Base-by-base conservation (phyloP, 192 early-diverging fungal species). In the Lobosporangium transversale region DNA sequence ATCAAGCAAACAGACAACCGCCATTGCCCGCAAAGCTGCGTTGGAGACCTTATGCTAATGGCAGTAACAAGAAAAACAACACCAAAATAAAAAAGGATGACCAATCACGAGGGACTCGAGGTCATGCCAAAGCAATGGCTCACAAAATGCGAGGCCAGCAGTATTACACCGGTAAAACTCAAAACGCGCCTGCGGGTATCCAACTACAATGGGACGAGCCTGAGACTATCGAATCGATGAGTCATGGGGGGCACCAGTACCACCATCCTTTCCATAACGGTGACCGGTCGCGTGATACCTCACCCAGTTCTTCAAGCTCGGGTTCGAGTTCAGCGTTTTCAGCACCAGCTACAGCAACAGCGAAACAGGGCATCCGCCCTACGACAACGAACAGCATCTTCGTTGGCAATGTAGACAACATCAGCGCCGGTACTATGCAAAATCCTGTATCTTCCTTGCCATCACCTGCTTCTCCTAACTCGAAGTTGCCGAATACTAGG, bases 161-260 rank as follows among this genome's bases (percentile, higher is more conserved):
- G 35, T 62, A 61, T 40, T 76, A 66, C 63, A 33, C 63, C 3
- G 44, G 32, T 48, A 76, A 56, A 49, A n/a, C 35, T 6, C 11
- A 20, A 0, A 49, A 43, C 17, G 20, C 44, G 0, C 54, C 70
- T n/a, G 33, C 45, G 18, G 37, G 52, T 12, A 59, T 76, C 31
- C 59, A 43, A 32, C 53, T 76, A 0, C 71, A 76, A 15, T 76
- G 71, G 71, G 71, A 76, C 12, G 71, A 76, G 37, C 58, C 71
- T 18, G 71, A 76, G 49, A 76, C 71, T 0, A 62, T 62, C 35
- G 58, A 76, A 37, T 76, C 71, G 24, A 76, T 76, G 71, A 76
- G 71, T 35, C 49, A 66, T 21, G 71, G 71, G 1, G 71, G 71
- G 4, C 71, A 62, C 37, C 71, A 75, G 11, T 63, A 60, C 43